A percentile compares a stretch with the other conserved stretches of the same genome.
Evolutionary conservation across 2,329 filamentous ascomycete genomes (phyloP).

Genomic region (Xylaria sp.): DNA sequence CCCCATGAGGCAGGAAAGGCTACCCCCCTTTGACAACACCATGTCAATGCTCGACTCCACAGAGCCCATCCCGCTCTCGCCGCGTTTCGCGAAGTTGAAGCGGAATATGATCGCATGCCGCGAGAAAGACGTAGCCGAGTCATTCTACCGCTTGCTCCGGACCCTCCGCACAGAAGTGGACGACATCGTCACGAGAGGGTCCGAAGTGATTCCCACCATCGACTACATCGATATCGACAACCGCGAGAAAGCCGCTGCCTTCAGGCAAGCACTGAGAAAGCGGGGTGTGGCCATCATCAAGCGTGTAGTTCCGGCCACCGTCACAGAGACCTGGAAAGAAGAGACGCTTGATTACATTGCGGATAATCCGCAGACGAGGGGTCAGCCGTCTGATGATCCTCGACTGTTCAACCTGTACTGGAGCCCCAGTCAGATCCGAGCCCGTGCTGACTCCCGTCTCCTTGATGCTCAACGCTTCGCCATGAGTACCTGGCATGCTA

Average conservation of each 20-base stretch:
- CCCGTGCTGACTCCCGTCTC: conserved; percentile 59
- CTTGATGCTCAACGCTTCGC: conserved; percentile 57
- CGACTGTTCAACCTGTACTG: conserved; percentile 72
- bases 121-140: conserved; percentile 35
- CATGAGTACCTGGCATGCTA: conserved; percentile 57
- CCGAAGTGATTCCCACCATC: conserved; percentile 38
- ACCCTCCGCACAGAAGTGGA: conserved; percentile 36
- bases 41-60: conserved; percentile 32
- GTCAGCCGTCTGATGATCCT: conserved; percentile 59
- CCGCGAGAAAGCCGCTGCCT: conserved; percentile 23
- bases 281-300: conserved; percentile 61
- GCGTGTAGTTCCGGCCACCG: conserved; percentile 57
- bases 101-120: conserved; percentile 36
- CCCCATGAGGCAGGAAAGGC: conserved; percentile 16
- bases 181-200: conserved; percentile 32
- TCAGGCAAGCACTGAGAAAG: conserved; percentile 39
- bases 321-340: conserved; percentile 61
- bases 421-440: conserved; percentile 62
- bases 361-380: conserved; percentile 53
- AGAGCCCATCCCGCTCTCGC: conserved; percentile 37
- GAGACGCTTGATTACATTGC: conserved; percentile 59
- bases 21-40: conserved; percentile 14
- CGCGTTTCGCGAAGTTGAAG: conserved; percentile 41
- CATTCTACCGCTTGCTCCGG: conserved; percentile 39
- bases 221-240: conserved; percentile 37